Conservation (phyloP, 352 stramenopile species). For the Phytophthora capsici region DNA sequence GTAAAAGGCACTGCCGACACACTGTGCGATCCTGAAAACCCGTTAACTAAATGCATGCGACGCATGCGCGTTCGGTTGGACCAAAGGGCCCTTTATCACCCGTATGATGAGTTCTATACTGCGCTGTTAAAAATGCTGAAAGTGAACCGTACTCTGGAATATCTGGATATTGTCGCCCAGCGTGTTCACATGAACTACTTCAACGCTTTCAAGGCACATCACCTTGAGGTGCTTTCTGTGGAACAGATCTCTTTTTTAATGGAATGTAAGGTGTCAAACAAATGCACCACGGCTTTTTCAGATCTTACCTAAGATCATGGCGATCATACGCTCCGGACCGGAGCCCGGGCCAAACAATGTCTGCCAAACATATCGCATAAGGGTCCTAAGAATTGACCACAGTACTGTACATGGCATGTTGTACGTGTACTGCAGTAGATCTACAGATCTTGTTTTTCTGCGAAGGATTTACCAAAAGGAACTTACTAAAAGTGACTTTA, state of each 20-base stretch:
- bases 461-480: no score
- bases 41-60: slow-evolving; percentile 23
- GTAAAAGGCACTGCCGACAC: slow-evolving; percentile 11
- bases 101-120: slow-evolving; percentile 14
- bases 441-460: no score
- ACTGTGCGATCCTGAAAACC: slow-evolving; percentile 24
- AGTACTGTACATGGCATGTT: no score
- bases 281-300: no score
- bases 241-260: slow-evolving; percentile 1
- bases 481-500: no score
- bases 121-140: slow-evolving; percentile 21
- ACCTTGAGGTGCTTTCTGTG: slow-evolving; percentile 23
- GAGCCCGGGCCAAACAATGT: no score
- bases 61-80: slow-evolving; percentile 31
- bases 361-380: no score
- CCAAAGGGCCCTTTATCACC: neutral
- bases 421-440: no score
- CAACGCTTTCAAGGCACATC: slow-evolving; percentile 27
- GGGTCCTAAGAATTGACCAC: no score
- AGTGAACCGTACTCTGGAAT: slow-evolving; percentile 27
- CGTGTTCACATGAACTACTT: slow-evolving; percentile 20
- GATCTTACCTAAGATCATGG: no score
- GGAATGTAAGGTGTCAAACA: slow-evolving; percentile 26
- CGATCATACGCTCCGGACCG: no score
- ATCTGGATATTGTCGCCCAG: slow-evolving; percentile 28